These are phyloP conservation scores for Zymoseptoria passerinii DNA, from an alignment of 2,329 filamentous ascomycete genomes.

Conservation along the genomic window DNA sequence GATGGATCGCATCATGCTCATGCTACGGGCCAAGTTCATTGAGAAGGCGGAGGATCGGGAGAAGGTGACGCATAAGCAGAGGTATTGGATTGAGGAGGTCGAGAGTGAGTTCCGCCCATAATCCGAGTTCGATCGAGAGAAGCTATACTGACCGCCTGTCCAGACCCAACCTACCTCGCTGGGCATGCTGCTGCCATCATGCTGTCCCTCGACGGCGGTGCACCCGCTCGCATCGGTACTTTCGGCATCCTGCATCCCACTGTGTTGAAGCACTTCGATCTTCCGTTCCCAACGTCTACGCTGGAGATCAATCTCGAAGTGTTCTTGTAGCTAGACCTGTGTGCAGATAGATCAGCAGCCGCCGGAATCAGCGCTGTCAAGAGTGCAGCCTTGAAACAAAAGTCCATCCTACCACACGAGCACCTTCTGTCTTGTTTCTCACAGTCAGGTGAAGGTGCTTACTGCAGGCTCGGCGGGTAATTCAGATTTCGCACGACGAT, in stretches of 20 bases:
- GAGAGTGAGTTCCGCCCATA: conserved; percentile 48
- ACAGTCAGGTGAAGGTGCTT: too few species aligned
- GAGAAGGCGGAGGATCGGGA: conserved; percentile 55
- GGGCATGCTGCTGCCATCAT: conserved; percentile 83
- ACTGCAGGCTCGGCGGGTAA: too few species aligned
- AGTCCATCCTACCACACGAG: background rate
- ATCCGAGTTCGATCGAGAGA: background rate
- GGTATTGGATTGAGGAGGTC: conserved; percentile 90
- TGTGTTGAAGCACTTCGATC: conserved; percentile 86
- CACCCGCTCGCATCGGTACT: conserved; percentile 63
- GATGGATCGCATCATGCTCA: conserved; percentile 81
- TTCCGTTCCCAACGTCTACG: conserved; percentile 87
- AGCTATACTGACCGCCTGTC: conserved; percentile 7
- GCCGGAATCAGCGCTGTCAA: background rate
- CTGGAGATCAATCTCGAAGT: conserved; percentile 91
- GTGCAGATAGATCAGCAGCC: background rate
- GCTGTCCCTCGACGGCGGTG: conserved; percentile 59
- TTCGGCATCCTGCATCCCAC: conserved; percentile 92
- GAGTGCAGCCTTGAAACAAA: background rate
- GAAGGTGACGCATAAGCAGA: conserved; percentile 4
- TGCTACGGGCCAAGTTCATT: conserved; percentile 78
- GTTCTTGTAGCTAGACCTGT: conserved; percentile 56
- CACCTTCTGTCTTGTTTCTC: too few species aligned
- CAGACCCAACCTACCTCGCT: conserved; percentile 79
- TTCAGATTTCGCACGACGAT: too few species aligned